Base-by-base conservation (phyloP, 768 basidiomycete species). In the Porpolomopsis calyptriformis region DNA sequence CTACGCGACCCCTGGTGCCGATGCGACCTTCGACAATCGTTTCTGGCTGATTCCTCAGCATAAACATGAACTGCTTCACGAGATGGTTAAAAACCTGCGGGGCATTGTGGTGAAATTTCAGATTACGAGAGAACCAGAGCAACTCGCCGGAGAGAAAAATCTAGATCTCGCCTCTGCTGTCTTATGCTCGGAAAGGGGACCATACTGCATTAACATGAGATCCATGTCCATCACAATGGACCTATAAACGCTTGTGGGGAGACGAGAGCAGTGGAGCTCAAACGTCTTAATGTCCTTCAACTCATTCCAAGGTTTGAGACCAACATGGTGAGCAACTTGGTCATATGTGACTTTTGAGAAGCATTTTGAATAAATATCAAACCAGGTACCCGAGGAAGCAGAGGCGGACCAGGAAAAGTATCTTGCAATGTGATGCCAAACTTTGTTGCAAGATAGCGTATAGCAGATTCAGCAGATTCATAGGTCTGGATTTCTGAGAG, bases 41-140 rank as follows among this genome's bases (percentile, higher is more conserved):
- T 47, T 55, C 56, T 47, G 55, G 56, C n/a, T 49, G 18, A 40
- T 57, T 57, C 46, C 51, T 54, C 24, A 57, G 27, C 31, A 35
- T 25, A 35, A 52, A 54, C 24, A 22, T 44, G 43, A 57, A 57
- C 33, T 43, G 41, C 22, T 40, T 48, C 20, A 56, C 49, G 18
- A 56, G 43, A 40, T 48, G 50, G 31, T 56, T 56, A 49, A 54
- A 54, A 35, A 57, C 34, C 55, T 57, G n/a, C n/a, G n/a, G n/a
- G n/a, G 49, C 36, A 40, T 39, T 31, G 3, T 44, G 37, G 53
- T 26, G 53, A 50, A 23, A 46, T 53, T 48, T 40, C 40, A 49
- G 43, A 43, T 16, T 44, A 45, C 12, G 45, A 40, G 40, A 53
- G 39, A 43, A 51, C 48, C 43, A 42, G 44, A 40, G 48, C 16